Evolutionary conservation across 2,329 filamentous ascomycete genomes (phyloP).

Genomic region (Oidium heveae): DNA sequence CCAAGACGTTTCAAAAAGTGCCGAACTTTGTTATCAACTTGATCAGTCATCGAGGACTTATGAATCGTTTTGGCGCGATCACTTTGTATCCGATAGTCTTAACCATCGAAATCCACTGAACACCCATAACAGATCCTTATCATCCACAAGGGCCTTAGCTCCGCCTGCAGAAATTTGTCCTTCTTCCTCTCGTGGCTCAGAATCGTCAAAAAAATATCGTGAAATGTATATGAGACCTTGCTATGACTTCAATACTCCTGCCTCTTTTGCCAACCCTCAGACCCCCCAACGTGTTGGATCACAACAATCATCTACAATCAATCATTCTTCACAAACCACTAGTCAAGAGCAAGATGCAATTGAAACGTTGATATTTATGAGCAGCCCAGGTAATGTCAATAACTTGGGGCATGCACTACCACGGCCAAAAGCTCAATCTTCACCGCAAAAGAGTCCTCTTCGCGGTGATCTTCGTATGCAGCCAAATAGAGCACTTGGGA

Average conservation of each 20-base stretch:
- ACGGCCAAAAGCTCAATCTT: constrained; percentile 12
- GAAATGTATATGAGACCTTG: constrained; percentile 4
- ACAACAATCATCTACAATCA: constrained; percentile 17
- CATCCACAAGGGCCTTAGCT: constrained; percentile 14
- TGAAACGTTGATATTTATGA: constrained; percentile 60
- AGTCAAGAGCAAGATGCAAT: constrained; percentile 58
- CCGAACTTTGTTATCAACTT: constrained; percentile 14
- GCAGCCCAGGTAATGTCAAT: constrained; percentile 43
- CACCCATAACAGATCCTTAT: background rate
- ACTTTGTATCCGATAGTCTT: constrained; percentile 14
- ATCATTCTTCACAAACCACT: constrained; percentile 39
- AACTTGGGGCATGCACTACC: constrained; percentile 30
- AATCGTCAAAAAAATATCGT: constrained; percentile 6
- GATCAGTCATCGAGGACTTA: constrained; percentile 15
- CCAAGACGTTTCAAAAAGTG: constrained; percentile 8
- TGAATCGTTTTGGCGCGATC: constrained; percentile 22
- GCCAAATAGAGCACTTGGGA: constrained; percentile 3
- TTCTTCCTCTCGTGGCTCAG: constrained; percentile 9
- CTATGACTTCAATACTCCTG: constrained; percentile 9
- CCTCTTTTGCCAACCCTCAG: constrained; percentile 8
- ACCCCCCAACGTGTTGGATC: constrained; percentile 10
- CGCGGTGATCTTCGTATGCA: constrained; percentile 11
- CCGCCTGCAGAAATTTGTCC: constrained; percentile 16
- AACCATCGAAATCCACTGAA: constrained; percentile 16
- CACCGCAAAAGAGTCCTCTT: constrained; percentile 13